Evolutionary conservation across 208 protist species (phyloP), one percentile per base, ranked within the genome.

Genomic region (Leishmania turanica): DNA sequence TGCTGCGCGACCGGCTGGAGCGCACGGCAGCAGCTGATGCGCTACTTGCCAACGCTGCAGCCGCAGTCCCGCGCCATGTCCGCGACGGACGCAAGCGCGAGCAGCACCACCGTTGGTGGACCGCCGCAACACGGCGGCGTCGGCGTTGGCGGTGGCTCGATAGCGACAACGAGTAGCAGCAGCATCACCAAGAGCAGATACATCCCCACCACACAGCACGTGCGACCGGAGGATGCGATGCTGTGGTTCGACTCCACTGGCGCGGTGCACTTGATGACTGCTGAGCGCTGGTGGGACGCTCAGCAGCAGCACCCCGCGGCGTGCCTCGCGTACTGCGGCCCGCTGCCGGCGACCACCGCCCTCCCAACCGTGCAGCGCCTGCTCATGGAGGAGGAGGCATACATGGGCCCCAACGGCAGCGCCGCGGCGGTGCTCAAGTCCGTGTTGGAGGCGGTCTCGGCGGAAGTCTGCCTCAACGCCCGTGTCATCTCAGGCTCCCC

Each of bases 281-380:
- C 75, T 24, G 72, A 78, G 56, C 56, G 54, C 62, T 88, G 84
- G 83, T 79, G 74, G 80, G 75, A 70, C 6, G 40, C 27, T 34
- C 68, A 66, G 62, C 80, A 68, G 15, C 73, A 71, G 76, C 77
- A 81, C 4, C 45, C 47, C 34, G 60, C 47, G 37, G 1, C 62
- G n/a, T 79, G 62, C 49, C 45, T 71, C 54, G 76, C 83, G 7
- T 71, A 76, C 83, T 84, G 81, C 69, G 81, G 83, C 37, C 85
- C 85, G 0, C 78, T 89, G 65, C 89, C 84, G 7, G 69, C 81
- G 74, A 87, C 89, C 62, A 86, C 87, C 42, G 87, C 80, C 65
- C 81, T 92, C 45, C 82, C 84, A 24, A 85, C 83, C 0, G 74
- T 88, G n/a, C 80, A 92, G 81, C 84, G 87, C 3, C 64, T 90